A percentile compares a stretch with the other conserved stretches of the same genome.
Evolutionary conservation across 1,284 basidiomycete species (phyloP).

Genomic region (Vanrija pseudolonga): DNA sequence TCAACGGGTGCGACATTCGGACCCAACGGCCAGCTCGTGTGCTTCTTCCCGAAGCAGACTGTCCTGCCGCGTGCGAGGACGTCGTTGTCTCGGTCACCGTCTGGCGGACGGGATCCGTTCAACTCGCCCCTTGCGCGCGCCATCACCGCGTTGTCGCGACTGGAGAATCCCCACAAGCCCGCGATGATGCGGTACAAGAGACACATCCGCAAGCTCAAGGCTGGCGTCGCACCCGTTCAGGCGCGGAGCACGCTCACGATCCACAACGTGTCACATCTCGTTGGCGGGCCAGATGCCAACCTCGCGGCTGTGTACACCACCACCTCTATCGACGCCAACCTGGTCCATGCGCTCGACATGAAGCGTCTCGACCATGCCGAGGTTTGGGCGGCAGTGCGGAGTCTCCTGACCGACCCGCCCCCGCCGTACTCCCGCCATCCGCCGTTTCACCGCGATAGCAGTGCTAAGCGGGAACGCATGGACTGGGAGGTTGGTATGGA

Average conservation of each 20-base stretch:
- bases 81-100: slow-evolving; percentile 39
- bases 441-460: slow-evolving; percentile 7
- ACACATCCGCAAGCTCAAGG: slow-evolving; percentile 11
- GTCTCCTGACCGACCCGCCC: slow-evolving; percentile 50
- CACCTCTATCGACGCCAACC: slow-evolving; percentile 55
- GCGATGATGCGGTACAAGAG: slow-evolving; percentile 7
- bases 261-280: slow-evolving; percentile 57
- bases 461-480: slow-evolving; percentile 21
- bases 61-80: slow-evolving; percentile 34
- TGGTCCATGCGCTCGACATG: slow-evolving; percentile 57
- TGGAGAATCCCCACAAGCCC: slow-evolving; percentile 35
- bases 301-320: slow-evolving; percentile 64
- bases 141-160: slow-evolving; percentile 35
- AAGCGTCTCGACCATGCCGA: slow-evolving; percentile 68
- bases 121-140: slow-evolving; percentile 37
- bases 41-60: slow-evolving; percentile 66
- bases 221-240: slow-evolving; percentile 23
- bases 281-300: slow-evolving; percentile 57
- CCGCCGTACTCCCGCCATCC: slow-evolving; percentile 28
- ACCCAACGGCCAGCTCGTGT: slow-evolving; percentile 78
- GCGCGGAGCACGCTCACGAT: slow-evolving; percentile 58
- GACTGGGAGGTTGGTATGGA: slow-evolving; percentile 39
- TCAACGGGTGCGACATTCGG: slow-evolving; percentile 61
- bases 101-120: slow-evolving; percentile 17
- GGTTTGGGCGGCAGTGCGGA: slow-evolving; percentile 62